Base-by-base conservation (phyloP, 2,329 filamentous ascomycete genomes). In the Lecanicillium sp. region DNA sequence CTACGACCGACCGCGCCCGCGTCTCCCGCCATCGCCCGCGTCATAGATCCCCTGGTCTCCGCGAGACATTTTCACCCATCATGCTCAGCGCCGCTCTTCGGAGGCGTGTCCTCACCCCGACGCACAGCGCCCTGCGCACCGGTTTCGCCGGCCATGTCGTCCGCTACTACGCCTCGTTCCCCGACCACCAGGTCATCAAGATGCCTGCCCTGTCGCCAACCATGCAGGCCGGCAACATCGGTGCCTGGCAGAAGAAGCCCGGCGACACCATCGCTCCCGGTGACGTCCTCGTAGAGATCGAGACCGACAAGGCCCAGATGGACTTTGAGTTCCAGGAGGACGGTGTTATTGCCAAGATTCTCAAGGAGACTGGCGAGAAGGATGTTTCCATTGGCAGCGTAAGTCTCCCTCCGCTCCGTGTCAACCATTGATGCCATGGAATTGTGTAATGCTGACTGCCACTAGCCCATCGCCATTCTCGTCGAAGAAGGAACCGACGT, bases 251-350 rank as follows among this genome's bases (percentile, higher is more conserved):
- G 72, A 98, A 97, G 79, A 94, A 96, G 72, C 74, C 81, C 50
- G 92, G 92, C 59, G 92, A 98, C 65, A 59, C 72, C 46, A 81
- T 98, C 62, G 71, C 78, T 42, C 89, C 94, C 37, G 92, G 92
- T 61, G 92, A 98, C 62, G 92, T 98, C 33, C 71, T 98, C 52
- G 89, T 95, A 52, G 89, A 95, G 74, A 95, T 97, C 57, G 92
- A 98, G 77, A 98, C 92, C 55, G 92, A 98, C 69, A 98, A 98
- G 77, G 92, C 92, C 49, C 92, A 97, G 72, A 98, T 98, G 92
- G 92, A 98, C 72, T 97, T 98, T 63, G 92, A 98, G 68, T 97
- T 94, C 69, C 92, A 98, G 68, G 92, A 98, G 58, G 92, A 97
- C 62, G 92, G 90, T 72, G 77, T 94, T 44, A 75, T 98, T 51